phyloP scores from a whole-genome alignment of 1,139 yeast species.

The Pichia sp. region DNA sequence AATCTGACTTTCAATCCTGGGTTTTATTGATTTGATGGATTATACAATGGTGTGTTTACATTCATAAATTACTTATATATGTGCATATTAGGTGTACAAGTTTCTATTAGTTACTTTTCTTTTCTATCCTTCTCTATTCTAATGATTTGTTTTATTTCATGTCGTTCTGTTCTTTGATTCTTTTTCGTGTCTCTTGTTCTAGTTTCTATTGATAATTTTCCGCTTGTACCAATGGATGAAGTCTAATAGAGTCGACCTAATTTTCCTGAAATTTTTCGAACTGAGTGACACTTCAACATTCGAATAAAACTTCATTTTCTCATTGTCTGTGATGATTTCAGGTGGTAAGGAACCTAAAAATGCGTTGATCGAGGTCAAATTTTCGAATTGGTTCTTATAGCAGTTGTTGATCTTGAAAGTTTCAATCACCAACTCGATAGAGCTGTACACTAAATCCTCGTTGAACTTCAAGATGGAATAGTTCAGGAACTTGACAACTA shows the following conservation, averaged over 20 bases:
- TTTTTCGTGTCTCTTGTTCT: constrained; percentile 21
- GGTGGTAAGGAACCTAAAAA: constrained; percentile 46
- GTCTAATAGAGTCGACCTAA: constrained; percentile 65
- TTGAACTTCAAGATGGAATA: constrained; percentile 76
- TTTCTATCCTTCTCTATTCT: too few relatives aligned
- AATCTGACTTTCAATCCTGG: background rate
- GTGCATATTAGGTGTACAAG: background rate
- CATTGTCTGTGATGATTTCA: constrained; percentile 60
- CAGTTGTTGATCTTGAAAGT: constrained; percentile 47
- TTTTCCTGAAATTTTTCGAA: constrained; percentile 69
- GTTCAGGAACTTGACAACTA: constrained; percentile 51
- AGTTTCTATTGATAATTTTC: constrained; percentile 46
- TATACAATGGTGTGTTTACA: background rate
- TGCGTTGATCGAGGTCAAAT: constrained; percentile 57
- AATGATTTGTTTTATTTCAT: background rate
- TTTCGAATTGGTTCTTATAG: constrained; percentile 33
- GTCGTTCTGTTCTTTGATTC: background rate
- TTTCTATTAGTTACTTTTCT: background rate
- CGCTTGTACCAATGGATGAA: constrained; percentile 81
- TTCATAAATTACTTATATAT: background rate
- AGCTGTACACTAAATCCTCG: constrained; percentile 66
- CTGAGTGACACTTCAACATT: constrained; percentile 58
- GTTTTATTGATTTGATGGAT: background rate
- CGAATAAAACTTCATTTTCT: constrained; percentile 55
- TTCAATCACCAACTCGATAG: constrained; percentile 69